phyloP scores from a whole-genome alignment of 202 grass and related monocot genomes.

The Eragrostis tef region DNA sequence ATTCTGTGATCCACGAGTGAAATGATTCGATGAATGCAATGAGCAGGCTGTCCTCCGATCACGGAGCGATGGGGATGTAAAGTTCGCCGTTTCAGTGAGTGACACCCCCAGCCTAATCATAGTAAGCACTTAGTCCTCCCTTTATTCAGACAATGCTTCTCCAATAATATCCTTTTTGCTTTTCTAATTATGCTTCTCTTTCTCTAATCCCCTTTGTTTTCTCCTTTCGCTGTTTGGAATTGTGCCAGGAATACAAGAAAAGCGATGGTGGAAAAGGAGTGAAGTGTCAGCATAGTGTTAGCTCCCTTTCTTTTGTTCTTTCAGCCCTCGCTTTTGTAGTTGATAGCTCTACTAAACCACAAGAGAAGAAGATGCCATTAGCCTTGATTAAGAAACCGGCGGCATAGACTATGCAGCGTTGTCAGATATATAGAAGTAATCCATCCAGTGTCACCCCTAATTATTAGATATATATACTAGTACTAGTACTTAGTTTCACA shows the following conservation, averaged over 20 bases:
- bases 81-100: slow-evolving; percentile 49
- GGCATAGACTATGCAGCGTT: slow-evolving; percentile 26
- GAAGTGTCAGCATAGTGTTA: slow-evolving; percentile 78
- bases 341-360: slow-evolving; percentile 62
- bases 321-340: slow-evolving; percentile 49
- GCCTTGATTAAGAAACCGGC: slow-evolving; percentile 42
- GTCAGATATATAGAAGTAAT: slow-evolving; percentile 54
- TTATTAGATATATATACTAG: slow-evolving; percentile 46
- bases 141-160: slow-evolving; percentile 45
- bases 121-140: slow-evolving; percentile 64
- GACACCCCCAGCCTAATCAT: slow-evolving; percentile 62
- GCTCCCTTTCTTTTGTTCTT: slow-evolving; percentile 56
- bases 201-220: slow-evolving; percentile 36
- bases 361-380: slow-evolving; percentile 51
- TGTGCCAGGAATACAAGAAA: slow-evolving; percentile 71
- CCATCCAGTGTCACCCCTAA: slow-evolving; percentile 53
- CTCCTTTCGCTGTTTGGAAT: slow-evolving; percentile 43
- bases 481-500: slow-evolving; percentile 37
- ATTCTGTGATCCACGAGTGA: slow-evolving; percentile 22
- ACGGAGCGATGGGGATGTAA: slow-evolving; percentile 89
- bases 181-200: slow-evolving; percentile 41
- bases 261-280: slow-evolving; percentile 70
- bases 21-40: slow-evolving; percentile 50
- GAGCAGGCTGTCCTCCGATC: slow-evolving; percentile 80
- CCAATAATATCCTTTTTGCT: slow-evolving; percentile 47